Conservation (phyloP, 2,329 filamentous ascomycete genomes). For the Dryadomyces quercus-mongolicae region DNA sequence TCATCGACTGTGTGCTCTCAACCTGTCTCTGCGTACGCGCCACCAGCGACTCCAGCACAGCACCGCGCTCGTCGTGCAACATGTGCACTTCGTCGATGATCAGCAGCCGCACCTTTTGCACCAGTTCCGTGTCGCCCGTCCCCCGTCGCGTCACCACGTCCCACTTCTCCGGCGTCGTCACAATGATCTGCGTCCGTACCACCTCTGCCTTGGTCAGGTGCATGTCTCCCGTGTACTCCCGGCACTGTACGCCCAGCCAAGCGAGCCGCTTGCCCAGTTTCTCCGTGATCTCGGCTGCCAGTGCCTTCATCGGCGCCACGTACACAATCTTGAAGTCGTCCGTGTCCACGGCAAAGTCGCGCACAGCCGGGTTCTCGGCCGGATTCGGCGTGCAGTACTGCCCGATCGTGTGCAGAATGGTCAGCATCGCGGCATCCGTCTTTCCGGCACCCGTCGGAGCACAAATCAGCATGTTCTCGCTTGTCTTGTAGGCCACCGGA, state of each 20-base stretch:
- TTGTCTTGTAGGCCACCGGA: conserved; percentile 88
- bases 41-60: conserved; percentile 90
- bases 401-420: conserved; percentile 79
- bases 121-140: conserved; percentile 91
- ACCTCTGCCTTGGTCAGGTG: conserved; percentile 96
- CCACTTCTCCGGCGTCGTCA: conserved; percentile 98
- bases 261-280: conserved; percentile 85
- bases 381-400: conserved; percentile 78
- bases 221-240: conserved; percentile 97
- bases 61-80: conserved; percentile 95
- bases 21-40: conserved; percentile 92
- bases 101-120: conserved; percentile 89
- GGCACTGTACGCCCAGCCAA: conserved; percentile 85
- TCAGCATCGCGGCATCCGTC: conserved; percentile 95
- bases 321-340: conserved; percentile 98
- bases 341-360: conserved; percentile 68
- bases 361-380: conserved; percentile 57
- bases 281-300: conserved; percentile 90
- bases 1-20: conserved; percentile 93
- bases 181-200: conserved; percentile 90
- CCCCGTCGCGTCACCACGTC: conserved; percentile 96
- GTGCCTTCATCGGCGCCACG: conserved; percentile 96
- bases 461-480: conserved; percentile 97
- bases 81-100: conserved; percentile 99
- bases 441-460: conserved; percentile 97